These are phyloP conservation scores for Pinus albicaulis DNA, from an alignment of 75 land plant species.

Conservation along the genomic window DNA sequence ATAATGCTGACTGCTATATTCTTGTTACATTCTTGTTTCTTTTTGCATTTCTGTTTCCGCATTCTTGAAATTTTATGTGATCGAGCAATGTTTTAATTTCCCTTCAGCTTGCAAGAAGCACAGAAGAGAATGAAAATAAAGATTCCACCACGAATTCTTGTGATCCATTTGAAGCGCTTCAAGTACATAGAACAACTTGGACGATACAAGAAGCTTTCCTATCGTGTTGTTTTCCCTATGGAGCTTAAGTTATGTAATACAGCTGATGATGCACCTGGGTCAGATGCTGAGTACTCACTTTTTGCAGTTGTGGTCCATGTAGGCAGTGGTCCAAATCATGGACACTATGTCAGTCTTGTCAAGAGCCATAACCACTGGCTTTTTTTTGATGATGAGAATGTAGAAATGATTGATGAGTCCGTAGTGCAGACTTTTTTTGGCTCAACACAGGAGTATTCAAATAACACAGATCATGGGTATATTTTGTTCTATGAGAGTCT, in stretches of 20 bases:
- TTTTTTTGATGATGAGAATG: constrained; percentile 94
- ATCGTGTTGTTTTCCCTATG: constrained; percentile 91
- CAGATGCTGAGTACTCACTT: constrained; percentile 87
- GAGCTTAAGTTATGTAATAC: constrained; percentile 93
- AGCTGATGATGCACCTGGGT: constrained; percentile 65
- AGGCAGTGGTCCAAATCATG: constrained; percentile 97
- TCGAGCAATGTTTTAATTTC: background rate
- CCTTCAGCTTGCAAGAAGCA: constrained; percentile 92
- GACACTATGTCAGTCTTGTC: constrained; percentile 93
- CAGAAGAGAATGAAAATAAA: constrained; percentile 98
- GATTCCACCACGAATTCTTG: constrained; percentile 82
- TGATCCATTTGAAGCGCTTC: constrained; percentile 92
- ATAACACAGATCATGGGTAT: constrained; percentile 97
- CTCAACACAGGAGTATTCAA: constrained; percentile 91
- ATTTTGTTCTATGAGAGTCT: constrained; percentile 90
- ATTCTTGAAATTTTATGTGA: constrained; percentile 29
- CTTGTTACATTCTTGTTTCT: too few species aligned
- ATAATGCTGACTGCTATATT: too few species aligned
- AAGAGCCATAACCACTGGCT: constrained; percentile 99
- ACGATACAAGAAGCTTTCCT: constrained; percentile 92
- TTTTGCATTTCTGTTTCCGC: too few species aligned
- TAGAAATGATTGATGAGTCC: constrained; percentile 96
- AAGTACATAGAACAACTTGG: constrained; percentile 96
- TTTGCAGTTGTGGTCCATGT: constrained; percentile 98
- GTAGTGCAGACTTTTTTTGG: constrained; percentile 92